Base-by-base conservation (phyloP, 495 filamentous ascomycete species). In the Aspergillus nanangensis region DNA sequence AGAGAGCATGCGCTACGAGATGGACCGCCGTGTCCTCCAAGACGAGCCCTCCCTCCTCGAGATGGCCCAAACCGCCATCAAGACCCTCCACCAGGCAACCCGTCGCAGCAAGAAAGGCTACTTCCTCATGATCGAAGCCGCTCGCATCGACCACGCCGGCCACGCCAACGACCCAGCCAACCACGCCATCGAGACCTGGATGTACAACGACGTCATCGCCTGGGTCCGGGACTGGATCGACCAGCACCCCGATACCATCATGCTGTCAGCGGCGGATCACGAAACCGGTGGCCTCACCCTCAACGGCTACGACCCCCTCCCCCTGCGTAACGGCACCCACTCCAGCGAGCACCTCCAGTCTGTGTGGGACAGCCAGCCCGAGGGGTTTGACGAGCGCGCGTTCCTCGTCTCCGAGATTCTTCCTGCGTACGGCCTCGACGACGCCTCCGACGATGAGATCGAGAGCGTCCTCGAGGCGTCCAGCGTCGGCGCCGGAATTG, bases 1-100 rank as follows among this genome's bases (percentile, higher is more conserved):
- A 42, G 40, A 13, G 8, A 44, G 27, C 41, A 44, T 44, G 41
- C 41, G 41, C 41, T 44, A 44, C 41, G 41, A 44, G 25, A 44
- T 44, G 3, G 41, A 44, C 25, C 41, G 41, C 17, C 41, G 27
- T 18, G 25, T 44, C 7, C 17, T 13, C 24, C 41, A 44, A 13
- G 41, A 44, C 25, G 24, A 44, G n/a, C 41, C 41, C 25, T 44
- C 41, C 27, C 25, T 44, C 2, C 41, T 44, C 4, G 41, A 44
- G 14, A 44, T 44, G 41, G 5, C 41, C 2, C 2, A 32, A n/a
- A 33, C 25, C 5, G 41, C 41, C 41, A 14, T 44, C 1, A 18
- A 44, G 24, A 17, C 41, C 15, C 41, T 44, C 5, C 1, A 44
- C 25, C 25, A 18, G 18, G 41, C 41, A 8, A 44, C 41, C 41